Evolutionary conservation across 192 early-diverging fungal genomes (phyloP), one percentile per base, ranked within the genome.

Genomic region (Coemansia sp.): DNA sequence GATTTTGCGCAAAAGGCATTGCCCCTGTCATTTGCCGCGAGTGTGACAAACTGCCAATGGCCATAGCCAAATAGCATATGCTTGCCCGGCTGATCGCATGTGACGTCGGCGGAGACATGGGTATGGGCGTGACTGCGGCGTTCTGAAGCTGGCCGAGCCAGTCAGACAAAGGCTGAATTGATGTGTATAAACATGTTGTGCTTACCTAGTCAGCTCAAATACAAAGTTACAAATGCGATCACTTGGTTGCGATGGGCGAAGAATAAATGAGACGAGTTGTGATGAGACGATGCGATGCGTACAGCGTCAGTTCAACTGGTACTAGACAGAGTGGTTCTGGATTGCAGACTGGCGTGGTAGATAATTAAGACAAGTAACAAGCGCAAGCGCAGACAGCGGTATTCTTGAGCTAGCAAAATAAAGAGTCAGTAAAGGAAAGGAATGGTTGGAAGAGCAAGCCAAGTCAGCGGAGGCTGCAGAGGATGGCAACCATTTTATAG

Each of bases 401-500:
- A 9, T 45, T n/a, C 41, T 45, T 45, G 41, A n/a, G 41, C 41
- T 45, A n/a, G 41, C 11, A 45, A 45, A 45, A 45, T 16, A n/a
- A 45, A 45, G 41, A n/a, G 11, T 45, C 16, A n/a, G 41, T 16
- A 45, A 45, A n/a, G 14, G 41, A n/a, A 45, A 16, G 10, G 41
- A 4, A 43, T 16, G 8, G 41, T 11, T 43, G 41, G 14, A 43
- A 16, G 41, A 17, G 16, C 25, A 55, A 55, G 53, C n/a, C 26
- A 12, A 26, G 53, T 14, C 29, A 29, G 26, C 23, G 12, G 12
- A 7, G 23, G 53, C 27, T 26, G 53, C 53, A 55, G 14, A 22
- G 53, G 26, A 55, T 29, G 29, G 53, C 53, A 1, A 26, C 53
- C 53, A 55, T 29, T 55, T 55, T 55, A 55, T 55, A 55, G 53